These are phyloP conservation scores for Linnemannia zychae DNA, from an alignment of 192 early-diverging fungal species.

Conservation along the genomic window DNA sequence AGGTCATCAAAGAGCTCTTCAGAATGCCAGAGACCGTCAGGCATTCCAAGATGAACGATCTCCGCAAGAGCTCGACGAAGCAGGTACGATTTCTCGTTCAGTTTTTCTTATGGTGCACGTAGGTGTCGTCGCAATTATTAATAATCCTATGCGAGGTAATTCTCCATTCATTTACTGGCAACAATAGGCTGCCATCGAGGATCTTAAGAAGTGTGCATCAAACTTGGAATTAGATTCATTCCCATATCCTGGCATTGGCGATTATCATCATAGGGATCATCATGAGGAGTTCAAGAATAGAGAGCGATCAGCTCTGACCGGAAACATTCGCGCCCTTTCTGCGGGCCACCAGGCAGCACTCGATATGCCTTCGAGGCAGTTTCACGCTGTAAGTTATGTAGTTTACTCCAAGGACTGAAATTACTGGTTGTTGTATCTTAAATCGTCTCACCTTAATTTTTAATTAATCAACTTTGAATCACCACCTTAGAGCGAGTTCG, in stretches of 20 bases:
- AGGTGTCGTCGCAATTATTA: no score
- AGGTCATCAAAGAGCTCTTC: slow-evolving; percentile 62
- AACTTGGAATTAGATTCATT: slow-evolving; percentile 66
- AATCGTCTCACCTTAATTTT: no score
- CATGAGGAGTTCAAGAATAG: slow-evolving; percentile 62
- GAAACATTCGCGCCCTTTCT: slow-evolving; percentile 33
- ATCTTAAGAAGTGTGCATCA: slow-evolving; percentile 64
- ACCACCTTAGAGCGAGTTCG: slow-evolving; percentile 63
- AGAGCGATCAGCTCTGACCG: slow-evolving; percentile 34
- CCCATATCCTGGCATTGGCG: slow-evolving; percentile 59
- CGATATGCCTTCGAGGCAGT: slow-evolving; percentile 33
- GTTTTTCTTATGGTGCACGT: not conserved
- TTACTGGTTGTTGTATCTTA: no score
- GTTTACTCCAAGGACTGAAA: not conserved
- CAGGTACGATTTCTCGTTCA: slow-evolving; percentile 45
- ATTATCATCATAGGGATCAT: slow-evolving; percentile 69
- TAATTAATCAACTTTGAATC: no score
- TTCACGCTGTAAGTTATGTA: slow-evolving; percentile 24
- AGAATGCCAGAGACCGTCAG: slow-evolving; percentile 46
- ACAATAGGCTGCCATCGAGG: slow-evolving; percentile 57
- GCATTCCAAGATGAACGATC: slow-evolving; percentile 54
- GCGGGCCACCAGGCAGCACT: slow-evolving; percentile 29
- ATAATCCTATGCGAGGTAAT: not conserved
- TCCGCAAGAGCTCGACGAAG: slow-evolving; percentile 59
- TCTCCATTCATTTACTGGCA: not conserved